Conservation (phyloP, 768 basidiomycete genomes). For the Gloeostereum incarnatum region DNA sequence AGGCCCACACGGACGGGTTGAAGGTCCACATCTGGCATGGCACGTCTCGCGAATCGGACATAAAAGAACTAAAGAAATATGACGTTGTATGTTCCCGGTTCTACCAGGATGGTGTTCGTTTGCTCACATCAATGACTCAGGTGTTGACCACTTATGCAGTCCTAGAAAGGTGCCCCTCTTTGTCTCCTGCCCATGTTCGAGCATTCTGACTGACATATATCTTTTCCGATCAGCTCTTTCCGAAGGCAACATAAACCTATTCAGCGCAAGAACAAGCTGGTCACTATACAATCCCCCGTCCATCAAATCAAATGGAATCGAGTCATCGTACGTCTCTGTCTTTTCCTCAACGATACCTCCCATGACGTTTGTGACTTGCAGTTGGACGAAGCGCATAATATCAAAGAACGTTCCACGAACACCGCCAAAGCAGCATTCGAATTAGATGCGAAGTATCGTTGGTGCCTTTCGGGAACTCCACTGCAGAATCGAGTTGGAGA, state of each 20-base stretch:
- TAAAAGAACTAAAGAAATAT: constrained; percentile 65
- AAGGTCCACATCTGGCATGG: constrained; percentile 95
- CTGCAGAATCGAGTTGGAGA: constrained; percentile 99
- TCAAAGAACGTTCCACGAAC: constrained; percentile 91
- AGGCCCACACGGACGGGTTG: constrained; percentile 73
- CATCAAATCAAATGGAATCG: constrained; percentile 84
- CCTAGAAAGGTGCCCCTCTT: constrained; percentile 45
- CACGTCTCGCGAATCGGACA: constrained; percentile 53
- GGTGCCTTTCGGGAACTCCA: constrained; percentile 97
- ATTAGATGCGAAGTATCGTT: constrained; percentile 67
- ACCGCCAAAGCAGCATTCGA: constrained; percentile 98
- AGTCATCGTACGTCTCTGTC: constrained; percentile 44
- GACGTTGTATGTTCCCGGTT: constrained; percentile 59
- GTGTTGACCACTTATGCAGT: constrained; percentile 85
- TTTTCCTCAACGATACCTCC: background rate
- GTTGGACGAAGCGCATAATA: constrained; percentile 97
- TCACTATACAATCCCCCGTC: constrained; percentile 83
- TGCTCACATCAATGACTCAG: constrained; percentile 24
- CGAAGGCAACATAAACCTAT: constrained; percentile 91
- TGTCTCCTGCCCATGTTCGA: background rate
- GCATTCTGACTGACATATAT: constrained; percentile 1
- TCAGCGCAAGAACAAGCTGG: constrained; percentile 71
- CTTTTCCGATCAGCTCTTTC: constrained; percentile 62
- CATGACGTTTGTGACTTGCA: constrained; percentile 15
- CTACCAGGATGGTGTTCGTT: constrained; percentile 1